These are phyloP conservation scores for Spatholobus suberectus DNA, from an alignment of 306 rosid genomes.

Conservation along the genomic window DNA sequence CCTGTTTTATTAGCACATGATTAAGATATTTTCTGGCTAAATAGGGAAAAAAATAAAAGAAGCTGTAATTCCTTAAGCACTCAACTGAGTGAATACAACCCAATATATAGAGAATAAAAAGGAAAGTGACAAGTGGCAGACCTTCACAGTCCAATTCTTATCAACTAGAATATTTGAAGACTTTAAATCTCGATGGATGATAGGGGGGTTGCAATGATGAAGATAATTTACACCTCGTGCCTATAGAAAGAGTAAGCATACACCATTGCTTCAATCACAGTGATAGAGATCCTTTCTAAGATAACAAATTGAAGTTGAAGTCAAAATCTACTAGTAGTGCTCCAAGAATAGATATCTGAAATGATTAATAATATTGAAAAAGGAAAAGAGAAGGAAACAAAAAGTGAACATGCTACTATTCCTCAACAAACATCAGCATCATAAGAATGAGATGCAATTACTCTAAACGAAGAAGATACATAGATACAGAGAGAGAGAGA, in stretches of 20 bases:
- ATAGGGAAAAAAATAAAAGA: background rate
- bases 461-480: background rate
- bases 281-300: constrained; percentile 36
- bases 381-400: background rate
- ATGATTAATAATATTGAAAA: background rate
- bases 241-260: constrained; percentile 55
- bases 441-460: background rate
- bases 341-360: constrained; percentile 31
- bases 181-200: constrained; percentile 94
- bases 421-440: background rate
- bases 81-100: constrained; percentile 1
- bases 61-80: background rate
- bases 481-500: background rate
- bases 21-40: constrained; percentile 27
- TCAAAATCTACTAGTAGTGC: constrained; percentile 11
- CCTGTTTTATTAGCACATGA: constrained; percentile 44
- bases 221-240: constrained; percentile 98
- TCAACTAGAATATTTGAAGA: constrained; percentile 95
- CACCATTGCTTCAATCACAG: constrained; percentile 27
- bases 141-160: constrained; percentile 97
- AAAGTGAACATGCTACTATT: constrained; percentile 19
- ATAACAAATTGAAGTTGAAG: constrained; percentile 15
- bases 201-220: constrained; percentile 92
- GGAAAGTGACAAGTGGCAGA: constrained; percentile 39
- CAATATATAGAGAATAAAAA: constrained; percentile 20